These are phyloP conservation scores for Lentinus brumalis DNA, from an alignment of 768 basidiomycete species.

Conservation along the genomic window DNA sequence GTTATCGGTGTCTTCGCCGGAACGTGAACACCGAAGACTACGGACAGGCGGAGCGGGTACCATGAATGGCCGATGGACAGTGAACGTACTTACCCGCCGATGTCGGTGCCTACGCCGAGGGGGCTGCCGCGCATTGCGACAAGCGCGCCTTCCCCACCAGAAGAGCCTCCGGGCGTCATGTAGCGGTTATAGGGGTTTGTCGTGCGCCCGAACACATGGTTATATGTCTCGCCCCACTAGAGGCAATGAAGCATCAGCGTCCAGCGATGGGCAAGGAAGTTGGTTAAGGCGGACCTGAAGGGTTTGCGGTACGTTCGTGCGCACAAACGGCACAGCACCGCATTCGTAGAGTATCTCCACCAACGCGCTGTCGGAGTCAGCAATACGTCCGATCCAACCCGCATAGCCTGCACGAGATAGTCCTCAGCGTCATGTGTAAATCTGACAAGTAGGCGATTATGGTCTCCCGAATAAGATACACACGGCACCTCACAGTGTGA, in stretches of 20 bases:
- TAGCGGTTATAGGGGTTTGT: conserved; percentile 72
- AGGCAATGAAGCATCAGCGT: too few species aligned
- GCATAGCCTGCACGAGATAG: conserved; percentile 45
- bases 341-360: conserved; percentile 53
- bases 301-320: conserved; percentile 60
- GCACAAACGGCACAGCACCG: conserved; percentile 61
- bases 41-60: neutral
- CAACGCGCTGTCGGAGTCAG: conserved; percentile 51
- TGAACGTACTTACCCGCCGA: conserved; percentile 67
- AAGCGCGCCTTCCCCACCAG: conserved; percentile 85
- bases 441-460: neutral
- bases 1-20: neutral
- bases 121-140: conserved; percentile 54
- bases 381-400: conserved; percentile 50
- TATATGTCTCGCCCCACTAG: conserved; percentile 79
- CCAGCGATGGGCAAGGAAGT: too few species aligned
- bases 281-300: conserved; percentile 40
- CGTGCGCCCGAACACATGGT: conserved; percentile 79
- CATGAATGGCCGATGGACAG: neutral
- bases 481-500: neutral
- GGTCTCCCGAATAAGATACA: neutral
- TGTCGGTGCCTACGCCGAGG: conserved; percentile 76
- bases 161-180: conserved; percentile 77
- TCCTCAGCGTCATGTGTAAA: neutral
- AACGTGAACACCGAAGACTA: neutral